These are phyloP conservation scores for Neonectria sp. DNA, from an alignment of 2,329 filamentous ascomycete genomes.

Conservation along the genomic window DNA sequence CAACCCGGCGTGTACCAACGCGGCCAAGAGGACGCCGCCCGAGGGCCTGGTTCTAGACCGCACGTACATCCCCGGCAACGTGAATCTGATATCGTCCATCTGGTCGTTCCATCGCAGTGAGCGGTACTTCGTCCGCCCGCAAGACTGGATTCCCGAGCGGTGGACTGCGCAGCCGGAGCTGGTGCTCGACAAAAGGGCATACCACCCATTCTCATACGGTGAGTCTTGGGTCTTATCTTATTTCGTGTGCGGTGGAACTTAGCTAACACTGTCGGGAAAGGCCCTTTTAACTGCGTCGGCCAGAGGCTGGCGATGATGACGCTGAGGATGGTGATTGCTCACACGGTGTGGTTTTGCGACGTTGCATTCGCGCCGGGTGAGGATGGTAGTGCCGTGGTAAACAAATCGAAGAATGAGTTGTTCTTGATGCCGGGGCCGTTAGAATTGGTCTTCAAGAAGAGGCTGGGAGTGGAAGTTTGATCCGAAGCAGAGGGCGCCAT, in stretches of 20 bases:
- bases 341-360: slow-evolving; percentile 12
- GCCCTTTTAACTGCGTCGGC: slow-evolving; percentile 12
- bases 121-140: slow-evolving; percentile 4
- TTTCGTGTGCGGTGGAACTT: not conserved
- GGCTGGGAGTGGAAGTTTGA: not conserved
- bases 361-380: slow-evolving; percentile 9
- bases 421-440: slow-evolving; percentile 9
- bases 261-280: not conserved
- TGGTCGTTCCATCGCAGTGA: slow-evolving; percentile 11
- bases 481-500: not conserved
- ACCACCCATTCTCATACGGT: slow-evolving; percentile 4
- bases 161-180: slow-evolving; percentile 12
- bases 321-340: slow-evolving; percentile 10
- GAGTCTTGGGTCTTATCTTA: not conserved
- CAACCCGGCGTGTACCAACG: slow-evolving; percentile 47
- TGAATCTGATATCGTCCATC: slow-evolving; percentile 17
- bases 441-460: slow-evolving; percentile 5
- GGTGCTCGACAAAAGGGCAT: slow-evolving; percentile 10
- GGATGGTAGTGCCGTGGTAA: slow-evolving; percentile 5
- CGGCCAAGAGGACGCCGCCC: slow-evolving; percentile 42
- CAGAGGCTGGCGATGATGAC: slow-evolving; percentile 6
- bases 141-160: slow-evolving; percentile 12
- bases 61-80: slow-evolving; percentile 45
- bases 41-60: slow-evolving; percentile 46
- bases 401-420: not conserved